Conservation (phyloP, 2,329 filamentous ascomycete species). For the Leptosphaerulina australis region DNA sequence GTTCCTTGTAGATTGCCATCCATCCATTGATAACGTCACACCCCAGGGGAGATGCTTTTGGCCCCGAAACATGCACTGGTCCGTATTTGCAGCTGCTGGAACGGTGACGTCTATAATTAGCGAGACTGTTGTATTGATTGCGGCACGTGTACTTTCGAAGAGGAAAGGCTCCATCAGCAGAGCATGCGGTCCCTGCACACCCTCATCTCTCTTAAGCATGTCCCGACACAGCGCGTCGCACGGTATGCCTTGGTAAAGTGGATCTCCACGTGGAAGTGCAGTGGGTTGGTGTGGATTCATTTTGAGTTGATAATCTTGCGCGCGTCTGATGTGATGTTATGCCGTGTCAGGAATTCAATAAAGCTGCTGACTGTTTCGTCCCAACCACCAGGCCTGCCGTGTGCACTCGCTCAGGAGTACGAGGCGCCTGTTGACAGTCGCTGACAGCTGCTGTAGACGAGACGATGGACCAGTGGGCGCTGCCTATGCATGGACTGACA, state of each 20-base stretch:
- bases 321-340: constrained; percentile 26
- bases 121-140: constrained; percentile 39
- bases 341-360: constrained; percentile 13
- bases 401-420: constrained; percentile 23
- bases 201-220: constrained; percentile 33
- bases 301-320: constrained; percentile 25
- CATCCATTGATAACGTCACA: constrained; percentile 9
- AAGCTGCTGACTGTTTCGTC: constrained; percentile 17
- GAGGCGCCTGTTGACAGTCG: constrained; percentile 29
- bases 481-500: constrained; percentile 23
- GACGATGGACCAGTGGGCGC: constrained; percentile 10
- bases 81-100: constrained; percentile 18
- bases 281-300: constrained; percentile 18
- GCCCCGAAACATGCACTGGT: constrained; percentile 30
- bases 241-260: constrained; percentile 28
- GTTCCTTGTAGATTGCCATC: constrained; percentile 31
- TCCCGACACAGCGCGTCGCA: constrained; percentile 33
- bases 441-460: constrained; percentile 38
- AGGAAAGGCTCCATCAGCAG: constrained; percentile 38
- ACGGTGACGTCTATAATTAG: constrained; percentile 42
- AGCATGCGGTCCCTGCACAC: constrained; percentile 18
- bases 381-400: constrained; percentile 13
- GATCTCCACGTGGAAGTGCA: constrained; percentile 45
- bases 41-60: constrained; percentile 32
- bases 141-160: constrained; percentile 43